Conservation (phyloP, 2,329 filamentous ascomycete genomes). For the Epichloe sp. region DNA sequence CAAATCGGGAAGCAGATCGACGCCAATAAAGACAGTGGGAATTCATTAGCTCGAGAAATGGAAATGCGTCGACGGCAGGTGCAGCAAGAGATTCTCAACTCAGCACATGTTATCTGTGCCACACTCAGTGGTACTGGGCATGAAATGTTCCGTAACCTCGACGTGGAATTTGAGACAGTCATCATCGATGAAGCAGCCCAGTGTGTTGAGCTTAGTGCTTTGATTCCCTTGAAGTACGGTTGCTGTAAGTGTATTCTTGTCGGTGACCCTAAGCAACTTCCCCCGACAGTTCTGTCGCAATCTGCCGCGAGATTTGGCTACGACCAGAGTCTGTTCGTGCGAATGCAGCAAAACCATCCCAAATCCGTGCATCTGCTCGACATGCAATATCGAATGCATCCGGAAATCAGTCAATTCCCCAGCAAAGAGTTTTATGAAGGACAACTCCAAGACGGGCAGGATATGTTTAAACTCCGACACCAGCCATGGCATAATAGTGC, state of each 20-base stretch:
- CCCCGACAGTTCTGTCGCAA: slow-evolving; percentile 93
- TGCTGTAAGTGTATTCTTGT: slow-evolving; percentile 95
- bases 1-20: slow-evolving; percentile 73
- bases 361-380: slow-evolving; percentile 88
- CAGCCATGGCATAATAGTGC: slow-evolving; percentile 77
- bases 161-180: slow-evolving; percentile 95
- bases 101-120: slow-evolving; percentile 84
- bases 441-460: slow-evolving; percentile 67
- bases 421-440: slow-evolving; percentile 88
- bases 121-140: slow-evolving; percentile 93
- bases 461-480: slow-evolving; percentile 64
- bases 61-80: slow-evolving; percentile 74
- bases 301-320: slow-evolving; percentile 88
- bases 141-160: slow-evolving; percentile 90
- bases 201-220: slow-evolving; percentile 90
- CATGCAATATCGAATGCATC: slow-evolving; percentile 98
- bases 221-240: slow-evolving; percentile 95
- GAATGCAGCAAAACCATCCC: slow-evolving; percentile 90
- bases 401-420: slow-evolving; percentile 85
- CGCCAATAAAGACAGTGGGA: slow-evolving; percentile 72
- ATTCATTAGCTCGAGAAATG: slow-evolving; percentile 66
- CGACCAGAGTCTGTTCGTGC: slow-evolving; percentile 94
- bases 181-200: slow-evolving; percentile 97
- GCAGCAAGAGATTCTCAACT: slow-evolving; percentile 83
- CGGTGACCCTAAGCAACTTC: slow-evolving; percentile 93